phyloP scores from a whole-genome alignment of 1,284 basidiomycete genomes.

The Phellopilus nigrolimitatus region DNA sequence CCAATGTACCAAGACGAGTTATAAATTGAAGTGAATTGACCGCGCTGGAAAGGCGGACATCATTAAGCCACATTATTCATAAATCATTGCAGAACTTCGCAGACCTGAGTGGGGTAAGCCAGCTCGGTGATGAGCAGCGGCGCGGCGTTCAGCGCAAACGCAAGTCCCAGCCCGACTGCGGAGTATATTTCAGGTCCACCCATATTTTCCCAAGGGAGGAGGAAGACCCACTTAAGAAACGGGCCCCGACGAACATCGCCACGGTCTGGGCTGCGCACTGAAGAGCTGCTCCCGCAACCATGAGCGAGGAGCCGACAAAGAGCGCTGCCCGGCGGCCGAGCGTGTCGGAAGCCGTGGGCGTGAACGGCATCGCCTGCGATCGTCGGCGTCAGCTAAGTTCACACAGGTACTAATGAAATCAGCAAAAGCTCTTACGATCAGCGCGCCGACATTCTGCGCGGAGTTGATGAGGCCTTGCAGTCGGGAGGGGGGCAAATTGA shows the following conservation, averaged over 20 bases:
- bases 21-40: slow-evolving; percentile 56
- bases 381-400: too few relatives aligned
- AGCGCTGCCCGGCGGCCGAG: slow-evolving; percentile 52
- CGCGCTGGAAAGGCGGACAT: slow-evolving; percentile 36
- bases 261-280: slow-evolving; percentile 48
- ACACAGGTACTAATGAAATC: not conserved
- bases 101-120: slow-evolving; percentile 65
- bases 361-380: slow-evolving; percentile 49
- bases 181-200: not conserved
- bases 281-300: slow-evolving; percentile 54
- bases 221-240: slow-evolving; percentile 44
- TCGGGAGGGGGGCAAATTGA: slow-evolving; percentile 1
- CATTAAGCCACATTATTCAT: not conserved
- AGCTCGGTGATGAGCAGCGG: slow-evolving; percentile 66
- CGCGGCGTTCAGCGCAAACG: slow-evolving; percentile 56
- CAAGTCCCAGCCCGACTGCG: slow-evolving; percentile 60
- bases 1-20: slow-evolving; percentile 64
- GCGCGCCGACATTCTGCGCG: slow-evolving; percentile 56
- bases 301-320: slow-evolving; percentile 53
- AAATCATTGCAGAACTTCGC: slow-evolving; percentile 12
- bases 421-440: slow-evolving; percentile 36
- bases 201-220: not conserved
- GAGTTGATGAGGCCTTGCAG: slow-evolving; percentile 54
- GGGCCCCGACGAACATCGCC: slow-evolving; percentile 51
- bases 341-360: slow-evolving; percentile 53